Evolutionary conservation across 1,139 yeast genomes (phyloP).

Genomic region (Pichia norvegensis): DNA sequence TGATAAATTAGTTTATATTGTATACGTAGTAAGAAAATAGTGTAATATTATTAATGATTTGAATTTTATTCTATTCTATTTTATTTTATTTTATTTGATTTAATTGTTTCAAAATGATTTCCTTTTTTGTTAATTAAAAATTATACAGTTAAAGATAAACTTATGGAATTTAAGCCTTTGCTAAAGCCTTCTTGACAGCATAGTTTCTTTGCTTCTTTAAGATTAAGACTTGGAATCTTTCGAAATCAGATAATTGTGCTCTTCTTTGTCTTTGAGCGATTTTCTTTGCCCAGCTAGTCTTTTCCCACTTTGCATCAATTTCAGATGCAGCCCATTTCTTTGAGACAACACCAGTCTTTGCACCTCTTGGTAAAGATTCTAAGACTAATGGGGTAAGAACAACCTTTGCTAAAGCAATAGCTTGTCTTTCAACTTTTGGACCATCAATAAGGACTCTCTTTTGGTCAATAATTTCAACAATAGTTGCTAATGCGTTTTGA

Average conservation of each 20-base stretch:
- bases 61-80: not conserved
- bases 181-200: slow-evolving; percentile 86
- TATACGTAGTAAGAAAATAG: slow-evolving; percentile 10
- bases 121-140: not conserved
- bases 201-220: slow-evolving; percentile 95
- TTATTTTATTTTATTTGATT: not conserved
- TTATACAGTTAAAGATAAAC: slow-evolving; percentile 1
- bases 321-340: slow-evolving; percentile 95
- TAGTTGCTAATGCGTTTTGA: slow-evolving; percentile 78
- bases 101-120: not conserved
- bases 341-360: slow-evolving; percentile 75
- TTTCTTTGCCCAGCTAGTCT: slow-evolving; percentile 96
- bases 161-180: slow-evolving; percentile 60
- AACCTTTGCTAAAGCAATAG: slow-evolving; percentile 77
- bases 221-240: slow-evolving; percentile 98
- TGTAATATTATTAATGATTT: not conserved
- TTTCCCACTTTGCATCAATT: slow-evolving; percentile 84
- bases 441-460: slow-evolving; percentile 98
- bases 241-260: slow-evolving; percentile 89
- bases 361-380: slow-evolving; percentile 85
- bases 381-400: slow-evolving; percentile 89
- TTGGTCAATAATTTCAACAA: slow-evolving; percentile 98
- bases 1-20: slow-evolving; percentile 7
- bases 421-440: slow-evolving; percentile 93
- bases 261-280: slow-evolving; percentile 92